Conservation (phyloP, 78 protist species). For the slime mould (Dictyostelium discoideum) region DNA sequence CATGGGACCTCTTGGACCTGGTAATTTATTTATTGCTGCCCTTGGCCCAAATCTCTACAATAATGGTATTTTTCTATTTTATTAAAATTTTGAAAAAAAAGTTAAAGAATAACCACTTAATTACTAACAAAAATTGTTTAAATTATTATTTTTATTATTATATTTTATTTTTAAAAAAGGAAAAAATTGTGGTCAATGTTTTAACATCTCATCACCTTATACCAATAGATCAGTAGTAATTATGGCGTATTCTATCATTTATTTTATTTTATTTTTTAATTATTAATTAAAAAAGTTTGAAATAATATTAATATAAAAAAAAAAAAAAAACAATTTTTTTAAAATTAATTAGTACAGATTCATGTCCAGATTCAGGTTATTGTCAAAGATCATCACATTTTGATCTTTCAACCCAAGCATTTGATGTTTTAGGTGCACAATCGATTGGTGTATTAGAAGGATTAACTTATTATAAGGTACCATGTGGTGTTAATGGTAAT, state of each 20-base stretch:
- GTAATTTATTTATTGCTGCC: not conserved
- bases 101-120: too few relatives aligned
- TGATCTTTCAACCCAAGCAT: conserved; percentile 47
- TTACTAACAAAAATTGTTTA: too few relatives aligned
- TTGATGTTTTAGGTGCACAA: not conserved
- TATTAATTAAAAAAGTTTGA: not conserved
- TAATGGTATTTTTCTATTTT: not conserved
- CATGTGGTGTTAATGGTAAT: not conserved
- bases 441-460: conserved; percentile 1
- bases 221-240: conserved; percentile 6
- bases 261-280: not conserved
- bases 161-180: too few relatives aligned
- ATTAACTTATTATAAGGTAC: conserved; percentile 7
- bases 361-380: not conserved
- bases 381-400: conserved; percentile 5
- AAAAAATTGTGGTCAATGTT: conserved; percentile 41
- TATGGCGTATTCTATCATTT: not conserved
- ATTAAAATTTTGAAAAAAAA: not conserved
- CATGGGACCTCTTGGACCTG: not conserved
- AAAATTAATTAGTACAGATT: not conserved
- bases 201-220: conserved; percentile 4
- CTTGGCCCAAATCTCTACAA: not conserved
- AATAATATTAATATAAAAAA: not conserved
- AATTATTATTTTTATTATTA: too few relatives aligned
- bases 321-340: not conserved